Percentiles rank a stretch among this genome's conserved stretches.
These are phyloP conservation scores for Ceratocystis colombiana DNA, from an alignment of 2,329 filamentous ascomycete species.

Conservation along the genomic window DNA sequence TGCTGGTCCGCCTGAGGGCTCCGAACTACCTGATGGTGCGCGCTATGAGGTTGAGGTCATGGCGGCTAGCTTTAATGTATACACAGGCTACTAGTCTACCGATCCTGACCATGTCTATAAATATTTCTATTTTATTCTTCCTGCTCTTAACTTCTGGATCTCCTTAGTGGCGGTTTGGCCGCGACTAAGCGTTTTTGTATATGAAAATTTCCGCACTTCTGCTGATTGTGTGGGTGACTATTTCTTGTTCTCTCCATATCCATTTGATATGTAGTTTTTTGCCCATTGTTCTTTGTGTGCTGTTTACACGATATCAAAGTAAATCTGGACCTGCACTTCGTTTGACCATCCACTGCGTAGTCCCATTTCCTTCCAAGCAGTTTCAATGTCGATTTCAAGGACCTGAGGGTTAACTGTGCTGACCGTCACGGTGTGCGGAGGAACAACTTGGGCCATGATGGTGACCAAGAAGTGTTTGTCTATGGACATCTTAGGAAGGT, in stretches of 20 bases:
- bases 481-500: conserved; percentile 51
- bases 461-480: conserved; percentile 60
- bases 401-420: conserved; percentile 47
- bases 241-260: conserved; percentile 25
- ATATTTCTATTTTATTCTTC: conserved; percentile 9
- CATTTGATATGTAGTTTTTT: background rate
- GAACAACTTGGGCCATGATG: conserved; percentile 61
- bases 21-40: conserved; percentile 47
- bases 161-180: background rate
- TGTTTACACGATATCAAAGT: conserved; percentile 35
- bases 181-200: background rate
- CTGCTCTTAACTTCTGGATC: background rate
- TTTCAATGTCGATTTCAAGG: conserved; percentile 64
- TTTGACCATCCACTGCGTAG: conserved; percentile 68
- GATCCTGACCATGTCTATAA: background rate
- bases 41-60: conserved; percentile 70
- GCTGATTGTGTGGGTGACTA: conserved; percentile 10
- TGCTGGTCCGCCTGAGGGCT: conserved; percentile 54
- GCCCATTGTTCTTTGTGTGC: background rate
- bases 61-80: conserved; percentile 57
- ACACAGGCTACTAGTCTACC: conserved; percentile 19
- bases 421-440: conserved; percentile 53
- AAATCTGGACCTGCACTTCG: conserved; percentile 61
- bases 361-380: conserved; percentile 66
- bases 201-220: background rate